These are phyloP conservation scores for Aphanomyces astaci DNA, from an alignment of 352 stramenopile genomes.

Conservation along the genomic window DNA sequence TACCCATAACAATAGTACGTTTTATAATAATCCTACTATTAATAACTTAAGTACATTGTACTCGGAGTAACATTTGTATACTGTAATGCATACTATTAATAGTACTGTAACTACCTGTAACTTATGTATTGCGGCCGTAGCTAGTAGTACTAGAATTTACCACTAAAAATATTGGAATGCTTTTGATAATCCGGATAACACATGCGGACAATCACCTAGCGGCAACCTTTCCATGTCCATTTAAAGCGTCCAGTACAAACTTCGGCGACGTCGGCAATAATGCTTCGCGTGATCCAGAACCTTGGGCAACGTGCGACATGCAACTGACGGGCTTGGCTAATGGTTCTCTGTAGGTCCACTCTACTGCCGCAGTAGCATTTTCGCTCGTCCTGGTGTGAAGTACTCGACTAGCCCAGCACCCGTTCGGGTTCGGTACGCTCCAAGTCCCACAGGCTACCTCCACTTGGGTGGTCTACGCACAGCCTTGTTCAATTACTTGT, in stretches of 20 bases:
- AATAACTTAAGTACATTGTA: too few relatives aligned
- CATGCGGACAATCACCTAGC: background rate
- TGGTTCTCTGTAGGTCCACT: background rate
- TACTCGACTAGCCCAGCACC: background rate
- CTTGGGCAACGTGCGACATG: background rate
- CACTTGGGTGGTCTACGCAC: slow-evolving; percentile 87
- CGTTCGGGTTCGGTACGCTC: slow-evolving; percentile 82
- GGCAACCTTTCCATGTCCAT: background rate
- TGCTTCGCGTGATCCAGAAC: background rate
- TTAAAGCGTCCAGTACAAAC: background rate
- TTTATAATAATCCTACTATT: too few relatives aligned
- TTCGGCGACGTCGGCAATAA: background rate
- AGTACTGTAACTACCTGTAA: too few relatives aligned
- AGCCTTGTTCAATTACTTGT: slow-evolving; percentile 90
- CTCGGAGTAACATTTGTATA: too few relatives aligned
- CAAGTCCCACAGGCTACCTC: slow-evolving; percentile 84
- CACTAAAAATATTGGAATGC: too few relatives aligned
- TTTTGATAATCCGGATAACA: background rate
- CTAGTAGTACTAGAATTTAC: too few relatives aligned
- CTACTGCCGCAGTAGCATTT: background rate
- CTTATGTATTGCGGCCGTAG: too few relatives aligned
- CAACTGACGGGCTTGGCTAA: background rate
- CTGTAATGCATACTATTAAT: too few relatives aligned
- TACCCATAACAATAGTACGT: too few relatives aligned
- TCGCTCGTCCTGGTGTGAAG: background rate